Base-by-base conservation (phyloP, 108 stramenopile genomes). In the Phaeodactylum tricornutum region DNA sequence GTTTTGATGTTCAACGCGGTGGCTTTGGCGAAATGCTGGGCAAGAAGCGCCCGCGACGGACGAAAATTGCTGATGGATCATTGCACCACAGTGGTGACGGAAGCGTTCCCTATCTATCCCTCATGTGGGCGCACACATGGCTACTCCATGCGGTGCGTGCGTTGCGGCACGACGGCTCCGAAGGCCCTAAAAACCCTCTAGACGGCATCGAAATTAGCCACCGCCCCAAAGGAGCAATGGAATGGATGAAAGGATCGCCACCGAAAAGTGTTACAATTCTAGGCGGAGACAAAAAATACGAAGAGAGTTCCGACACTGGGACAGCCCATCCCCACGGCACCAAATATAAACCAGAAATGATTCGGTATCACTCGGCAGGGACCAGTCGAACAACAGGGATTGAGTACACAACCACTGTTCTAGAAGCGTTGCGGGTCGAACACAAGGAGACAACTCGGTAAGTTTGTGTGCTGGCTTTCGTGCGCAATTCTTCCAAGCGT, bases 401-500 rank as follows among this genome's bases (percentile, higher is more conserved):
- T 53, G 75, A 86, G 41, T 91, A 86, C 51, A 77, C 85, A 2
- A 92, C 90, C 15, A 72, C 83, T 14, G 76, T 92, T 2, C 78
- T 92, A 32, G 90, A 92, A 71, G 90, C 90, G 14, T 62, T 81
- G 42, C 81, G 83, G 21, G 81, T 92, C 17, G 90, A 92, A 38
- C 90, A 92, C 52, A 92, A 92, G 47, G 90, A 92, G 61, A 84
- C 90, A 11, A 86, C 90, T 23, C 56, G 82, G 79, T 79, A 62
- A 32, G 9, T 57, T 48, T 6, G 31, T 33, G 32, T 22, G 17
- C 3, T 50, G 38, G 43, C 4, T 12, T 31, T 22, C 30, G 19
- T 12, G 5, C 34, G 11, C 14, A 30, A 16, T 22, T 16, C 2
- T 20, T 54, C 21, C 49, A 24, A 7, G 17, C 9, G n/a, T 20